These are phyloP conservation scores for Kokia cookei DNA, from an alignment of 441 rosid genomes.

Conservation along the genomic window DNA sequence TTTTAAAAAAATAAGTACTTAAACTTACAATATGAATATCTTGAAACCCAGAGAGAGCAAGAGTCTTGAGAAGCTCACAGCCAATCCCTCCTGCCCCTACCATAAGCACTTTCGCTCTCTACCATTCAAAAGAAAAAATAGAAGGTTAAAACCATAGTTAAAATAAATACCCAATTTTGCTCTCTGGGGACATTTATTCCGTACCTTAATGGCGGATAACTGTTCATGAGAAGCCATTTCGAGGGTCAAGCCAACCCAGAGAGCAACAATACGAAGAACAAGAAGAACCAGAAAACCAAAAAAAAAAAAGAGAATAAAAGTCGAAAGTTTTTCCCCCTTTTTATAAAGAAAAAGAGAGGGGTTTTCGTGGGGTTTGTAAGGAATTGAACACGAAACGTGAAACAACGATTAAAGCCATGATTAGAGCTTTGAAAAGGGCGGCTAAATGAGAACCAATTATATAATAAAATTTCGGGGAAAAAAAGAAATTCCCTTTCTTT, in stretches of 20 bases:
- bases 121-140: not conserved
- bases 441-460: not conserved
- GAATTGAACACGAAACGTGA: conserved; percentile 31
- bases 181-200: not conserved
- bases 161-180: not conserved
- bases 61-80: conserved; percentile 94
- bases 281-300: not conserved
- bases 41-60: conserved; percentile 81
- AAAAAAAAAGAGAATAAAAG: conserved; percentile 1
- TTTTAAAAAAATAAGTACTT: not conserved
- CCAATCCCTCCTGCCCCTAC: conserved; percentile 99
- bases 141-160: not conserved
- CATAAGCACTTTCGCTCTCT: conserved; percentile 95
- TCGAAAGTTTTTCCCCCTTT: not conserved
- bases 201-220: conserved; percentile 54
- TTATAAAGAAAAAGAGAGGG: not conserved
- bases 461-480: not conserved
- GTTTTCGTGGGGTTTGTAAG: not conserved
- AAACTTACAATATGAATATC: conserved; percentile 89
- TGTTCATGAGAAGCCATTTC: conserved; percentile 51
- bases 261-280: not conserved
- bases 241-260: conserved; percentile 6
- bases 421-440: not conserved
- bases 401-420: not conserved
- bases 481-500: not conserved